phyloP scores from a whole-genome alignment of 331 rosid species.

The Saraca asoca region DNA sequence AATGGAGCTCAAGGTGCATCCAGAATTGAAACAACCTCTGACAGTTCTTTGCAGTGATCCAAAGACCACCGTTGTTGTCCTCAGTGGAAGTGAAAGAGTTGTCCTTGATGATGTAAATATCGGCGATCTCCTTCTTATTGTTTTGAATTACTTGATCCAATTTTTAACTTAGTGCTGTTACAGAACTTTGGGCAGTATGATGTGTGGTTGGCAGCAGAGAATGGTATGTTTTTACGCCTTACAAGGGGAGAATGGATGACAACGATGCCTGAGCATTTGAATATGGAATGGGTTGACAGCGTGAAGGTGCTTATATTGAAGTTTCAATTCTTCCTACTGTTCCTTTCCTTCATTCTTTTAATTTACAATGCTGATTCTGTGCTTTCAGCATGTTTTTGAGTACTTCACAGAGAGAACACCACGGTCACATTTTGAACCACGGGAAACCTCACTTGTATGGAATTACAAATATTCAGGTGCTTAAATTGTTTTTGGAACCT shows the following conservation, averaged over 20 bases:
- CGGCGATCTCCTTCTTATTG: constrained; percentile 27
- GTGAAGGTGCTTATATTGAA: constrained; percentile 61
- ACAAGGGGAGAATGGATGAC: constrained; percentile 95
- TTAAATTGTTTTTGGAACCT: background rate
- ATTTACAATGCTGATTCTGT: constrained; percentile 35
- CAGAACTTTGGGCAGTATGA: constrained; percentile 84
- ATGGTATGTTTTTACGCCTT: constrained; percentile 85
- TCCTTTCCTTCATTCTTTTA: constrained; percentile 29
- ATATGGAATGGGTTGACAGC: constrained; percentile 95
- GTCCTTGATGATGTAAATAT: constrained; percentile 71
- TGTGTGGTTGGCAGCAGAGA: constrained; percentile 98
- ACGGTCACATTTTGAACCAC: constrained; percentile 68
- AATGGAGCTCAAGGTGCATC: constrained; percentile 86
- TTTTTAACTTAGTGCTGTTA: constrained; percentile 40
- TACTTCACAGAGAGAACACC: constrained; percentile 95
- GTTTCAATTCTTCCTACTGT: constrained; percentile 26
- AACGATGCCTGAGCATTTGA: constrained; percentile 95
- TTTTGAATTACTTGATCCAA: constrained; percentile 16
- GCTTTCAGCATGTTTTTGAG: constrained; percentile 83
- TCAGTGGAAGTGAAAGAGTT: constrained; percentile 80
- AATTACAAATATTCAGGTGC: constrained; percentile 93
- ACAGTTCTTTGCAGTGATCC: constrained; percentile 67
- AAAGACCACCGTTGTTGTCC: constrained; percentile 81
- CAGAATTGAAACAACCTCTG: constrained; percentile 68
- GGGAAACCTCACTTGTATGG: constrained; percentile 95